Conservation (phyloP, 129 eudicot species). For the Flaveria ramosissima region DNA sequence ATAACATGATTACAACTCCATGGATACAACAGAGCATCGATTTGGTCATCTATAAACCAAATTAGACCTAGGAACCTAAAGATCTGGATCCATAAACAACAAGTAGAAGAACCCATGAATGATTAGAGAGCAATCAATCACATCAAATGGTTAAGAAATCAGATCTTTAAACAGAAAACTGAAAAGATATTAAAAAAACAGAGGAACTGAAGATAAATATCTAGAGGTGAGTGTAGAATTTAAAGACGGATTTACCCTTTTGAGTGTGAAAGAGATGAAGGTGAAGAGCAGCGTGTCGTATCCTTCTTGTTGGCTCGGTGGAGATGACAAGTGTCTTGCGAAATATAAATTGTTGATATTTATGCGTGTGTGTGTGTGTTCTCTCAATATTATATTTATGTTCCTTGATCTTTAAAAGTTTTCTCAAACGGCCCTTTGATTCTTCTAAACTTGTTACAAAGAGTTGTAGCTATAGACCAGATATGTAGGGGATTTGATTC, state of each 20-base stretch:
- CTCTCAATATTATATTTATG: neutral
- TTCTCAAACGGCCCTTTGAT: neutral
- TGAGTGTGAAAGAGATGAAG: constrained; percentile 26
- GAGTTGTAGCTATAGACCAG: no score
- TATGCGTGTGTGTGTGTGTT: constrained; percentile 9
- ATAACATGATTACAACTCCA: constrained; percentile 19
- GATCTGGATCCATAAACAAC: constrained; percentile 32
- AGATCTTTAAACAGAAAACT: constrained; percentile 17
- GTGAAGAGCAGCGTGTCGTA: constrained; percentile 42
- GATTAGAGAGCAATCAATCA: constrained; percentile 23
- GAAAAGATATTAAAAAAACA: neutral
- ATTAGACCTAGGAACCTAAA: constrained; percentile 14
- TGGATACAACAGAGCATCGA: neutral
- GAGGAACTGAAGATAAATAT: constrained; percentile 4
- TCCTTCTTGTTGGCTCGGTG: constrained; percentile 49
- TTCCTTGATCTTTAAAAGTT: neutral
- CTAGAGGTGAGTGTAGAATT: constrained; percentile 21
- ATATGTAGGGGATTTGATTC: no score
- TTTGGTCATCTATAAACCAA: neutral
- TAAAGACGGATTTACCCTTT: constrained; percentile 58
- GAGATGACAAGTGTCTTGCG: constrained; percentile 70
- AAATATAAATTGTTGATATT: constrained; percentile 28
- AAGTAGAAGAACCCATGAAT: constrained; percentile 19
- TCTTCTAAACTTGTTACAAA: neutral
- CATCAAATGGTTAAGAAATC: constrained; percentile 13